Evolutionary conservation across 2,329 filamentous ascomycete species (phyloP), one percentile per base, ranked within the genome.

Genomic region (Nigrospora sphaerica): DNA sequence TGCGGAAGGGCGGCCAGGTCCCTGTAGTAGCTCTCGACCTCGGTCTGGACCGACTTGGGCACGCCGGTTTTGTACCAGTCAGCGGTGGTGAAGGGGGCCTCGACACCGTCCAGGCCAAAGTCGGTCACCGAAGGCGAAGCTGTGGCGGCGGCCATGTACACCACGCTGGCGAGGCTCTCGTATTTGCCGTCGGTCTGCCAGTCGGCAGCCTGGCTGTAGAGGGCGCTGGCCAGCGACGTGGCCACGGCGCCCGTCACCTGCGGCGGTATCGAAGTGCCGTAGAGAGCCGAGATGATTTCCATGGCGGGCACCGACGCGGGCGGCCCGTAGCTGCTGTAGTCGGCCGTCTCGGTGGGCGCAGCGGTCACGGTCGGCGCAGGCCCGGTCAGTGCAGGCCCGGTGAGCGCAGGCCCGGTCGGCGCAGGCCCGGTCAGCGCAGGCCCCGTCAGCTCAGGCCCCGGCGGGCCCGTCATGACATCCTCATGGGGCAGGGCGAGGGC

Each of bases 51-150:
- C 38, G n/a, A 31, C 23, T 17, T 19, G 39, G 48, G 46, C 9
- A 50, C 46, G 42, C 42, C 46, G 17, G 19, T 35, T 32, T 43
- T 42, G 46, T 46, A 50, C 48, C 48, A 50, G 31, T 28, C 34
- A 18, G 42, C 46, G 17, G 48, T 48, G 19, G 48, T 50, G 46
- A 43, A 50, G 33, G 18, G 16, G 32, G 38, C 38, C 17, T 44
- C 17, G 11, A 16, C 4, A 10, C 31, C 31, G 16, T 31, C 31
- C 38, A 42, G 12, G 12, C 38, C 41, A 13, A 45, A 31, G 9
- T 17, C 16, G 17, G 46, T 39, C 34, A 34, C 34, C 16, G 42
- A 38, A 32, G 32, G 18, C 34, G 42, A 34, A 1, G 45, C 42
- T 28, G 38, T 42, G 28, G 33, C 39, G 16, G 38, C 38, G 23